Percentiles rank a stretch among this genome's conserved stretches.
These are phyloP conservation scores for Agrocybe pediades DNA, from an alignment of 768 basidiomycete genomes.

Conservation along the genomic window DNA sequence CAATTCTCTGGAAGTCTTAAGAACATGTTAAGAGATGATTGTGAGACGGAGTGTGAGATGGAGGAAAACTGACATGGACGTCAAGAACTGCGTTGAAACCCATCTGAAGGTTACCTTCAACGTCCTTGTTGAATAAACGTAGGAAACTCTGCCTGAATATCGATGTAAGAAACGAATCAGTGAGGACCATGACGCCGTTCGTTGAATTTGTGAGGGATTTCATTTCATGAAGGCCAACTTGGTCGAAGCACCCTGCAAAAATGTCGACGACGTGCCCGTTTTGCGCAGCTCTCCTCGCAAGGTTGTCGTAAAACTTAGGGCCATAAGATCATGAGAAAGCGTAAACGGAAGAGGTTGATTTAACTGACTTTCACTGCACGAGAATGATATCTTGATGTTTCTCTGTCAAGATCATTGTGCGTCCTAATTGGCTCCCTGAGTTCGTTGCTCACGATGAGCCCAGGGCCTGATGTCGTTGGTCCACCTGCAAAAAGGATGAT, in stretches of 20 bases:
- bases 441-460: constrained; percentile 94
- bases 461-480: constrained; percentile 94
- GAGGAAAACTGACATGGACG: constrained; percentile 65
- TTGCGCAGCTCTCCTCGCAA: constrained; percentile 89
- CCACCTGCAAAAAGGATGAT: constrained; percentile 98
- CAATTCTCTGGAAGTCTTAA: constrained; percentile 95
- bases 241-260: constrained; percentile 96
- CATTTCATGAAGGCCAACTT: constrained; percentile 98
- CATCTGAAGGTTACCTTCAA: constrained; percentile 91
- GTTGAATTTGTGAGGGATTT: constrained; percentile 94
- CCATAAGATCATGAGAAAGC: constrained; percentile 3
- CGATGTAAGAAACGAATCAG: constrained; percentile 95
- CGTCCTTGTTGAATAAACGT: constrained; percentile 89
- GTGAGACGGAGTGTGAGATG: neutral
- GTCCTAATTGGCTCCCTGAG: constrained; percentile 97
- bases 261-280: constrained; percentile 96
- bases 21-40: no score
- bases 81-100: constrained; percentile 99
- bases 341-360: neutral
- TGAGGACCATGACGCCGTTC: constrained; percentile 93
- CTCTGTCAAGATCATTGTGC: constrained; percentile 98
- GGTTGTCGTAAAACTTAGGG: constrained; percentile 90
- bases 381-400: constrained; percentile 96
- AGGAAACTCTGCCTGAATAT: constrained; percentile 99
- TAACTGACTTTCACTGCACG: constrained; percentile 84